phyloP scores from a whole-genome alignment of 2,329 filamentous ascomycete genomes.

The Sarocladium brachiariae region DNA sequence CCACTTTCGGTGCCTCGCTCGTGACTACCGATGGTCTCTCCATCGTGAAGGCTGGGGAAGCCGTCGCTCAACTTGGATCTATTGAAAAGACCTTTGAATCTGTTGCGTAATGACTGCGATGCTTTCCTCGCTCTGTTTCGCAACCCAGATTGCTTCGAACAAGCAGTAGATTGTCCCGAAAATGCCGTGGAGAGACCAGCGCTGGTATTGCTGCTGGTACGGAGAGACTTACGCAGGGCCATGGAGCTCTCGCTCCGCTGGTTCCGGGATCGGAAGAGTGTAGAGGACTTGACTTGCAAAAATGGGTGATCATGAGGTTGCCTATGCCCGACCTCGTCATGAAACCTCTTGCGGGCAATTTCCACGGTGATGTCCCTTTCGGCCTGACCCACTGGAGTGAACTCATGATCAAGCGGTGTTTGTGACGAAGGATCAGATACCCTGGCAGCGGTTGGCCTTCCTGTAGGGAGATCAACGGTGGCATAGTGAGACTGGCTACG shows the following conservation, averaged over 20 bases:
- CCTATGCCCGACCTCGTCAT: conserved; percentile 27
- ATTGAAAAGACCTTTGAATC: conserved; percentile 41
- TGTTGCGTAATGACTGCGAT: conserved; percentile 55
- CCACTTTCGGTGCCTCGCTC: not conserved
- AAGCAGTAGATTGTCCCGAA: conserved; percentile 18
- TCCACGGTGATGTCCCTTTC: conserved; percentile 29
- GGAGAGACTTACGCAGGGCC: conserved; percentile 42
- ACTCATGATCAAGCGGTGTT: no score
- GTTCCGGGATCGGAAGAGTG: conserved; percentile 34
- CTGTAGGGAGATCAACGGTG: no score
- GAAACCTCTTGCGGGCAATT: conserved; percentile 29
- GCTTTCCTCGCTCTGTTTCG: conserved; percentile 52
- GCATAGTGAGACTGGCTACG: conserved; percentile 11
- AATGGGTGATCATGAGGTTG: conserved; percentile 13
- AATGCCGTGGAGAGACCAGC: conserved; percentile 25
- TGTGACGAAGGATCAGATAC: no score
- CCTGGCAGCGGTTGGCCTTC: no score
- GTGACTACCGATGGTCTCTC: not conserved
- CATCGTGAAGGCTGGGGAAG: not conserved
- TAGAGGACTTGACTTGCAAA: conserved; percentile 35
- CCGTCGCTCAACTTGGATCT: conserved; percentile 18
- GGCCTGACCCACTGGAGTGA: conserved; percentile 13
- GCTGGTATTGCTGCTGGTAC: conserved; percentile 36
- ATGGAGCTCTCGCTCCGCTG: conserved; percentile 25
- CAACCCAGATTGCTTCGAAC: conserved; percentile 27